Percentiles rank a stretch among this genome's conserved stretches.
phyloP scores from a whole-genome alignment of 1,139 yeast genomes.

The Ashbya aceris region DNA sequence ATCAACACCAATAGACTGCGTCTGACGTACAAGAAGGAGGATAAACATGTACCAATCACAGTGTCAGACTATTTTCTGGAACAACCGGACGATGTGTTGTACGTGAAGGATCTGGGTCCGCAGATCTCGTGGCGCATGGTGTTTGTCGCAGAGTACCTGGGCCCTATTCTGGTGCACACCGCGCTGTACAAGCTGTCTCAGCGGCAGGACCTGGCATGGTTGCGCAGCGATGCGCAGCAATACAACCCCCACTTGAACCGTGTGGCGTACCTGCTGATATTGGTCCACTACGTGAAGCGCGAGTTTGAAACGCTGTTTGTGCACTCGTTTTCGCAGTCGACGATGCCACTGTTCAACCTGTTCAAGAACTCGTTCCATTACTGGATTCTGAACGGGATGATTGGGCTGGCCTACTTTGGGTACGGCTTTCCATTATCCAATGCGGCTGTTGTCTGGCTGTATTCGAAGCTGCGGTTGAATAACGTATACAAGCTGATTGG shows the following conservation, averaged over 20 bases:
- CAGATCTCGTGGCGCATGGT: conserved; percentile 91
- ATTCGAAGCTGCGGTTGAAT: conserved; percentile 13
- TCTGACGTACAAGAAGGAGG: conserved; percentile 28
- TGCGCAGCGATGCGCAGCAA: conserved; percentile 8
- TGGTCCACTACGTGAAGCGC: conserved; percentile 76
- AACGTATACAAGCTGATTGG: conserved; percentile 30
- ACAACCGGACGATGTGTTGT: conserved; percentile 33
- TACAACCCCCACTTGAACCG: conserved; percentile 20
- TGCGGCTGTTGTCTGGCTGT: conserved; percentile 15
- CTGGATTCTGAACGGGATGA: conserved; percentile 79
- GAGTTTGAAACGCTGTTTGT: conserved; percentile 78
- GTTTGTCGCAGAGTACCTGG: conserved; percentile 75
- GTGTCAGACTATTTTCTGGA: conserved; percentile 21
- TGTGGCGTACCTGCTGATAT: conserved; percentile 36
- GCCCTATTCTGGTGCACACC: conserved; percentile 78
- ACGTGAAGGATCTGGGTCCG: conserved; percentile 83
- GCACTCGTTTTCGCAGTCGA: conserved; percentile 75
- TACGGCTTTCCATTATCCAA: conserved; percentile 40
- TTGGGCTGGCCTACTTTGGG: conserved; percentile 60
- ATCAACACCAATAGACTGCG: conserved; percentile 38
- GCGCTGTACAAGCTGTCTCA: conserved; percentile 40
- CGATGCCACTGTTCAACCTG: conserved; percentile 84
- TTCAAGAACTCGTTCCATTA: conserved; percentile 87
- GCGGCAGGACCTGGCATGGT: conserved; percentile 8
- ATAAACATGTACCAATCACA: conserved; percentile 23